Conservation (phyloP, 2,329 filamentous ascomycete species). For the Paecilomyces sp. region DNA sequence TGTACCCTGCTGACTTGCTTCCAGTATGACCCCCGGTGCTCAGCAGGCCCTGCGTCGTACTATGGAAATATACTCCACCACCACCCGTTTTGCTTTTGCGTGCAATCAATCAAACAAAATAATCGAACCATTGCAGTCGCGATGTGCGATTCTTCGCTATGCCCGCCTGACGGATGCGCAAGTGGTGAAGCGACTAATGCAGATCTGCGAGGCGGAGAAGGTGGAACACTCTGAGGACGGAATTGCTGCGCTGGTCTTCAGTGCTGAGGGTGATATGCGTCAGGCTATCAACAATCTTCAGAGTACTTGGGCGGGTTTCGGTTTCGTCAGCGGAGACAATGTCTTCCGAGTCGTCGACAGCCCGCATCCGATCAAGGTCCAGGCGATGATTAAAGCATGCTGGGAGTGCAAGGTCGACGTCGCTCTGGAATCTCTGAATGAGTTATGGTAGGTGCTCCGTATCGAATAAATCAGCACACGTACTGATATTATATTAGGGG, state of each 20-base stretch:
- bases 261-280: slow-evolving; percentile 95
- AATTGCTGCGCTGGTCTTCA: slow-evolving; percentile 91
- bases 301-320: slow-evolving; percentile 86
- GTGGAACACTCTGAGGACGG: slow-evolving; percentile 91
- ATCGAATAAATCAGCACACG: background rate
- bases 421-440: slow-evolving; percentile 76
- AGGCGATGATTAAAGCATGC: slow-evolving; percentile 97
- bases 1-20: background rate
- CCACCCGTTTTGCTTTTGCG: slow-evolving; percentile 93
- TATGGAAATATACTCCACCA: slow-evolving; percentile 98
- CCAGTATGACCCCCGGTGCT: slow-evolving; percentile 85
- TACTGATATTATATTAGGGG: slow-evolving; percentile 39
- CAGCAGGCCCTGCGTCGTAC: slow-evolving; percentile 91
- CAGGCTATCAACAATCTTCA: slow-evolving; percentile 99
- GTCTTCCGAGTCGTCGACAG: slow-evolving; percentile 97
- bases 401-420: slow-evolving; percentile 86
- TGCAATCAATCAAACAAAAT: slow-evolving; percentile 99
- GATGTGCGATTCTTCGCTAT: slow-evolving; percentile 93
- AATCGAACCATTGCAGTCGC: slow-evolving; percentile 95
- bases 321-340: slow-evolving; percentile 94
- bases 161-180: slow-evolving; percentile 86
- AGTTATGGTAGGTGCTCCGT: slow-evolving; percentile 62
- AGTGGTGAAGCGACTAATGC: slow-evolving; percentile 80
- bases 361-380: slow-evolving; percentile 95
- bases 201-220: slow-evolving; percentile 87